phyloP scores from a whole-genome alignment of 352 stramenopile genomes.

The Pythium guiyangense region DNA sequence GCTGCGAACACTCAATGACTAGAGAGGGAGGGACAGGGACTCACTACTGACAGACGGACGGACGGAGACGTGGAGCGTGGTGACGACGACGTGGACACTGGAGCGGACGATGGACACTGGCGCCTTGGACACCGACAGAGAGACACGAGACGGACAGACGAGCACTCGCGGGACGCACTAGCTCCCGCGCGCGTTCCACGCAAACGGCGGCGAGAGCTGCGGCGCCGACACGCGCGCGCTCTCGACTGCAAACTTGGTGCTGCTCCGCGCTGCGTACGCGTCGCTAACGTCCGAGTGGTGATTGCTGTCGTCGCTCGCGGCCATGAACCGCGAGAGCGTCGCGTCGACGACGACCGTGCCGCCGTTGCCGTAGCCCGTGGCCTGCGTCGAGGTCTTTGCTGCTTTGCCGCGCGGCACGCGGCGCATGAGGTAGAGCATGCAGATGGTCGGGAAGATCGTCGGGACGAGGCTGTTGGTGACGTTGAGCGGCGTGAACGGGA shows the following conservation, averaged over 20 bases:
- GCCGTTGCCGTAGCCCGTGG: slow-evolving; percentile 14
- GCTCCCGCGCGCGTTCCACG: slow-evolving; percentile 6
- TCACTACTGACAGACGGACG: slow-evolving; percentile 1
- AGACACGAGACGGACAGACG: not conserved
- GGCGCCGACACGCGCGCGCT: slow-evolving; percentile 12
- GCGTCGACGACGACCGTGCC: slow-evolving; percentile 6
- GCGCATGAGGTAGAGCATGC: slow-evolving; percentile 88
- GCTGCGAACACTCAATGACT: slow-evolving; percentile 5
- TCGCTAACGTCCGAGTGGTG: slow-evolving; percentile 13
- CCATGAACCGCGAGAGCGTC: slow-evolving; percentile 66
- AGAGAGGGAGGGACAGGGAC: slow-evolving; percentile 9
- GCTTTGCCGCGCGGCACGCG: slow-evolving; percentile 32
- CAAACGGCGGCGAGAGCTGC: slow-evolving; percentile 14
- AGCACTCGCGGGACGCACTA: not conserved
- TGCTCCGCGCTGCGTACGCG: slow-evolving; percentile 11
- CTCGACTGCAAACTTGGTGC: slow-evolving; percentile 14
- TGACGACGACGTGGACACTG: not conserved
- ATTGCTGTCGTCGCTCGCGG: slow-evolving; percentile 13
- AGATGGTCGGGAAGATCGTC: slow-evolving; percentile 70
- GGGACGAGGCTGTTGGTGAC: slow-evolving; percentile 36
- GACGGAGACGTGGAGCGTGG: no score
- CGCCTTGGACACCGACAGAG: no score
- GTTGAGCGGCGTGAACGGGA: slow-evolving; percentile 64
- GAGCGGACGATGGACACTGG: not conserved
- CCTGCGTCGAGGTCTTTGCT: not conserved